Percentiles rank a stretch among this genome's conserved stretches.
Conservation (phyloP, 2,329 filamentous ascomycete genomes). For the Xylaria sp. region DNA sequence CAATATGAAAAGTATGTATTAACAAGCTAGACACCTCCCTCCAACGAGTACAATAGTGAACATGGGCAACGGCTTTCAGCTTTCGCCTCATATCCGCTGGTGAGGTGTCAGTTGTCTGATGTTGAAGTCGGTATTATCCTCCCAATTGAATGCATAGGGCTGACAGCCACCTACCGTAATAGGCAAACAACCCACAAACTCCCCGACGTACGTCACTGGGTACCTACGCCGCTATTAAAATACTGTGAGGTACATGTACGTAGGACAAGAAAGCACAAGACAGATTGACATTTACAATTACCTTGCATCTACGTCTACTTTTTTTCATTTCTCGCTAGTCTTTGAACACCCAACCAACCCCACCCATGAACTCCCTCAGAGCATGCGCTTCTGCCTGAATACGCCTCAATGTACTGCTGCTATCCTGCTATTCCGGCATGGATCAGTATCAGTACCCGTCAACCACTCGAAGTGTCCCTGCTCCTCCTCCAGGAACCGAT, state of each 20-base stretch:
- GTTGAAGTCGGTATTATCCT: slow-evolving; percentile 26
- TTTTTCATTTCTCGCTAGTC: not conserved
- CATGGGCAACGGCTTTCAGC: slow-evolving; percentile 24
- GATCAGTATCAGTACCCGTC: slow-evolving; percentile 58
- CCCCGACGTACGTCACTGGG: slow-evolving; percentile 29
- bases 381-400: slow-evolving; percentile 44
- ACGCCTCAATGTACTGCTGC: slow-evolving; percentile 36
- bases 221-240: slow-evolving; percentile 1
- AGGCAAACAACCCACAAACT: slow-evolving; percentile 19
- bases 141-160: slow-evolving; percentile 30
- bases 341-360: not conserved
- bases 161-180: slow-evolving; percentile 25
- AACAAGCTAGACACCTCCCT: not conserved
- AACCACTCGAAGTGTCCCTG: slow-evolving; percentile 55
- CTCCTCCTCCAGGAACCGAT: slow-evolving; percentile 61
- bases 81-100: slow-evolving; percentile 36
- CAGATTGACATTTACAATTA: slow-evolving; percentile 17
- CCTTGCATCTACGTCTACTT: not conserved
- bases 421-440: slow-evolving; percentile 54
- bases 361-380: slow-evolving; percentile 18
- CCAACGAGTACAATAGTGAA: not conserved
- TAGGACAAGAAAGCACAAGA: slow-evolving; percentile 3
- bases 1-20: not conserved
- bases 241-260: not conserved
- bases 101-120: slow-evolving; percentile 22